Evolutionary conservation across 2,329 filamentous ascomycete species (phyloP).

Genomic region (Dothideomycetidae sp.): DNA sequence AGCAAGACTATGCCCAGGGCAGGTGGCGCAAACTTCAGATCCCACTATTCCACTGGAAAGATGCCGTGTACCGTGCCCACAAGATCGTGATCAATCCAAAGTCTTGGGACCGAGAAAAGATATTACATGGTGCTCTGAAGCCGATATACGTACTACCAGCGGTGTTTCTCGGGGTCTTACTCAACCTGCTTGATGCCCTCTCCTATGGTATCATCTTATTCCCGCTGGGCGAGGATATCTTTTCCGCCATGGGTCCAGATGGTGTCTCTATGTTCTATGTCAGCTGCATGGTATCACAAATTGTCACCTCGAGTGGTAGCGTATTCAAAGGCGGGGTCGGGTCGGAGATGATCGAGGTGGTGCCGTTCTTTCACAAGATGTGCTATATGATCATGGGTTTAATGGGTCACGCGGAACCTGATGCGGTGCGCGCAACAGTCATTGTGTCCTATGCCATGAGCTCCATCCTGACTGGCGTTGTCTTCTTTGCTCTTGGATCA

Average conservation of each 20-base stretch:
- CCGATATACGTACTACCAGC: constrained; percentile 65
- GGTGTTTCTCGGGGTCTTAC: constrained; percentile 71
- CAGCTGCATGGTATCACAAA: constrained; percentile 85
- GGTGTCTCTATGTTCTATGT: constrained; percentile 99
- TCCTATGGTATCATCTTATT: constrained; percentile 88
- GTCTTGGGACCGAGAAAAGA: constrained; percentile 52
- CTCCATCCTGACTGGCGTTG: constrained; percentile 75
- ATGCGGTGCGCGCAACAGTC: constrained; percentile 83
- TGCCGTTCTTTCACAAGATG: constrained; percentile 99
- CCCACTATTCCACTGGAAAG: constrained; percentile 17
- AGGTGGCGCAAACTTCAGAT: constrained; percentile 20
- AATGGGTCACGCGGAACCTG: constrained; percentile 66
- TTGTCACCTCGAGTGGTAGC: constrained; percentile 80
- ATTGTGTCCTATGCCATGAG: constrained; percentile 84
- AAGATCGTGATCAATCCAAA: constrained; percentile 44
- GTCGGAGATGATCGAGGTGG: constrained; percentile 96
- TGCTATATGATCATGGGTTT: constrained; percentile 68
- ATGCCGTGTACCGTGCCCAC: constrained; percentile 9
- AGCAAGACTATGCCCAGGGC: constrained; percentile 11
- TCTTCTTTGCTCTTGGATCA: constrained; percentile 82
- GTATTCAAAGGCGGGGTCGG: constrained; percentile 84
- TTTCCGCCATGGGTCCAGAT: constrained; percentile 72
- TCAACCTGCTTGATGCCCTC: constrained; percentile 87
- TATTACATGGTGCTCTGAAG: constrained; percentile 52
- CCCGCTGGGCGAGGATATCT: constrained; percentile 73